Percentiles rank a stretch among this genome's conserved stretches.
Evolutionary conservation across 2,329 filamentous ascomycete genomes (phyloP).

Genomic region (Atkinsonella texensis): DNA sequence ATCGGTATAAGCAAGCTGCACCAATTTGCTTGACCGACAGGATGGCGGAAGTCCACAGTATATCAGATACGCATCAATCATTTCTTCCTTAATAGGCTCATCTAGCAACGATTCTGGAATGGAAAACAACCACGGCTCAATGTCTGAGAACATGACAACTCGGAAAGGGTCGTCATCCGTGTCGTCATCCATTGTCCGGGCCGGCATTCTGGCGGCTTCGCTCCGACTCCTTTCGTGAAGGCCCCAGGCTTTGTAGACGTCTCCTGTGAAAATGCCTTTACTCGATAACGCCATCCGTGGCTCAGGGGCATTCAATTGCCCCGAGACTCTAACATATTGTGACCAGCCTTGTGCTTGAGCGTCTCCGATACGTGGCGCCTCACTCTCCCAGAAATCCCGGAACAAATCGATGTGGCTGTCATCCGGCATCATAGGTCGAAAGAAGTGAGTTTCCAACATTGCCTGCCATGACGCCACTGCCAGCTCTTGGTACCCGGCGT

Average conservation of each 20-base stretch:
- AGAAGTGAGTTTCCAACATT: slow-evolving; percentile 59
- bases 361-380: slow-evolving; percentile 70
- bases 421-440: slow-evolving; percentile 23
- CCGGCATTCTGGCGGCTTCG: slow-evolving; percentile 45
- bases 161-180: slow-evolving; percentile 73
- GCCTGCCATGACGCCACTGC: slow-evolving; percentile 76
- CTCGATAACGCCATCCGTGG: slow-evolving; percentile 9
- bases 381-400: slow-evolving; percentile 76
- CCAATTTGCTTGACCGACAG: slow-evolving; percentile 18
- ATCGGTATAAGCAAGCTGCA: slow-evolving; percentile 18
- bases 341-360: slow-evolving; percentile 57
- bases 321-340: slow-evolving; percentile 29
- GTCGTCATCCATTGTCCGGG: slow-evolving; percentile 61
- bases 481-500: slow-evolving; percentile 68
- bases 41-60: slow-evolving; percentile 53
- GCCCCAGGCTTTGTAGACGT: slow-evolving; percentile 40
- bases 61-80: slow-evolving; percentile 59
- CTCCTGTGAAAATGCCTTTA: slow-evolving; percentile 19
- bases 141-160: slow-evolving; percentile 67
- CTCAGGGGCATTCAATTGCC: slow-evolving; percentile 29
- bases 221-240: slow-evolving; percentile 40
- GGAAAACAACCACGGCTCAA: slow-evolving; percentile 49
- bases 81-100: slow-evolving; percentile 23
- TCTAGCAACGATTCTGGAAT: slow-evolving; percentile 28
- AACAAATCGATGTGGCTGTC: slow-evolving; percentile 33